phyloP scores from a whole-genome alignment of 2,329 filamentous ascomycete genomes.

The Trichothecium roseum region DNA sequence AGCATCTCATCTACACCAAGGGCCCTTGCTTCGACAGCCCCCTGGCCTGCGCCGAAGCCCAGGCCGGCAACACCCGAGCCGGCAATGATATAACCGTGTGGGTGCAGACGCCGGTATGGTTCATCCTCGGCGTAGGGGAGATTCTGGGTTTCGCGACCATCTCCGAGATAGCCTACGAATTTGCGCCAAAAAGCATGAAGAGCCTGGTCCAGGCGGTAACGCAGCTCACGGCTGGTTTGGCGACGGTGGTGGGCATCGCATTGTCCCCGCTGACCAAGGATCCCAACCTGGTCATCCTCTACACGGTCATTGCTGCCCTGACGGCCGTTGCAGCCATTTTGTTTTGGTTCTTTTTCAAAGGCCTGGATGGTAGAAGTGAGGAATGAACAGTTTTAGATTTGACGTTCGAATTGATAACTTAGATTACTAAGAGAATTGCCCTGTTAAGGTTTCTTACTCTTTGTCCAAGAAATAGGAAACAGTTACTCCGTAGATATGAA shows the following conservation, averaged over 20 bases:
- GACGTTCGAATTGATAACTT: too few relatives aligned
- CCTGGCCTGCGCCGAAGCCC: not conserved
- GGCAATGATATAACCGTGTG: slow-evolving; percentile 41
- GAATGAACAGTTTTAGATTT: too few relatives aligned
- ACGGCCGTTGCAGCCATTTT: too few relatives aligned
- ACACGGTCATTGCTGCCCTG: slow-evolving; percentile 36
- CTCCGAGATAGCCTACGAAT: slow-evolving; percentile 64
- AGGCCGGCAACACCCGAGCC: slow-evolving; percentile 16
- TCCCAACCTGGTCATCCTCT: slow-evolving; percentile 58
- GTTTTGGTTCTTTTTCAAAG: too few relatives aligned
- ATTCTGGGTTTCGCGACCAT: slow-evolving; percentile 57
- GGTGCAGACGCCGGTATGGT: slow-evolving; percentile 40
- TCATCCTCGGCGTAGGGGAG: slow-evolving; percentile 47
- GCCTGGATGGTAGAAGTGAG: too few relatives aligned
- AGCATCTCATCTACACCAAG: slow-evolving; percentile 47
- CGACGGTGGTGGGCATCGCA: slow-evolving; percentile 49
- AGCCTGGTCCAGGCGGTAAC: not conserved
- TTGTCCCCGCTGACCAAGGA: slow-evolving; percentile 49
- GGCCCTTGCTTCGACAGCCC: slow-evolving; percentile 33
- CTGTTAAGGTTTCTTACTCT: too few relatives aligned
- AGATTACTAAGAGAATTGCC: too few relatives aligned
- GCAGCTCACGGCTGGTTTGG: slow-evolving; percentile 43
- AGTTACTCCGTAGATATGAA: too few relatives aligned
- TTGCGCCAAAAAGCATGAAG: slow-evolving; percentile 38
- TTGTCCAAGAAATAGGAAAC: too few relatives aligned